Evolutionary conservation across 768 basidiomycete genomes (phyloP).

Genomic region (Chalciporus piperatus): DNA sequence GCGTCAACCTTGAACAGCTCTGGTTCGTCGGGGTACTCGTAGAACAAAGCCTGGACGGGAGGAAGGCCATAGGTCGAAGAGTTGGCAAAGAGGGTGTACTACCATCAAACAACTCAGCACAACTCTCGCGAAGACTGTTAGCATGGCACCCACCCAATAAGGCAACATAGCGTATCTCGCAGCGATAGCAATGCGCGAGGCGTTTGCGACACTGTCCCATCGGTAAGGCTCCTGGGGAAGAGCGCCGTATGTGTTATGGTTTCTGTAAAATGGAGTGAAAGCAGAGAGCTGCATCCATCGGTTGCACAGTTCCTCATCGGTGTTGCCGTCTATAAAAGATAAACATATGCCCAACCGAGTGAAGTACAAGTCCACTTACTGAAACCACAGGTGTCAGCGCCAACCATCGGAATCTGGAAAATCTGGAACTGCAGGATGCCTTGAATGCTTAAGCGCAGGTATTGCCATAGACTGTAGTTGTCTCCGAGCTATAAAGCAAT

Average conservation of each 20-base stretch:
- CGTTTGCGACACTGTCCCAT: conserved; percentile 78
- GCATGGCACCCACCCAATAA: conserved; percentile 60
- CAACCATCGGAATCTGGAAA: conserved; percentile 82
- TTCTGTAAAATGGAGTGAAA: conserved; percentile 79
- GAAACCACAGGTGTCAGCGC: conserved; percentile 59
- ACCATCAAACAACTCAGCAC: conserved; percentile 2
- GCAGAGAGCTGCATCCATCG: conserved; percentile 88
- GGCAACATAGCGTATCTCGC: conserved; percentile 70
- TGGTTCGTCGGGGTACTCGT: conserved; percentile 70
- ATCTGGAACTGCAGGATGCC: conserved; percentile 81
- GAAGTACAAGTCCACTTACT: conserved; percentile 13
- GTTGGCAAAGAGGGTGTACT: conserved; percentile 76
- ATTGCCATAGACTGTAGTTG: conserved; percentile 73
- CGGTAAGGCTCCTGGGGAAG: conserved; percentile 77
- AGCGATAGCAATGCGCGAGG: conserved; percentile 68
- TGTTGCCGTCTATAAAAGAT: conserved; percentile 45
- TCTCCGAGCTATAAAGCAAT: conserved; percentile 57
- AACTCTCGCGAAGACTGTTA: not conserved
- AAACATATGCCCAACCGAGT: not conserved
- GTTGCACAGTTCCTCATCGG: conserved; percentile 77
- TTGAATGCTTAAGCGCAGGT: conserved; percentile 68
- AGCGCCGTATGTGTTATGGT: conserved; percentile 67
- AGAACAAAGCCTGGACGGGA: conserved; percentile 73
- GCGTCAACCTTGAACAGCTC: conserved; percentile 58
- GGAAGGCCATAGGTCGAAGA: conserved; percentile 64